phyloP scores from a whole-genome alignment of 257 asterid genomes.

The Linderniella brevidens region DNA sequence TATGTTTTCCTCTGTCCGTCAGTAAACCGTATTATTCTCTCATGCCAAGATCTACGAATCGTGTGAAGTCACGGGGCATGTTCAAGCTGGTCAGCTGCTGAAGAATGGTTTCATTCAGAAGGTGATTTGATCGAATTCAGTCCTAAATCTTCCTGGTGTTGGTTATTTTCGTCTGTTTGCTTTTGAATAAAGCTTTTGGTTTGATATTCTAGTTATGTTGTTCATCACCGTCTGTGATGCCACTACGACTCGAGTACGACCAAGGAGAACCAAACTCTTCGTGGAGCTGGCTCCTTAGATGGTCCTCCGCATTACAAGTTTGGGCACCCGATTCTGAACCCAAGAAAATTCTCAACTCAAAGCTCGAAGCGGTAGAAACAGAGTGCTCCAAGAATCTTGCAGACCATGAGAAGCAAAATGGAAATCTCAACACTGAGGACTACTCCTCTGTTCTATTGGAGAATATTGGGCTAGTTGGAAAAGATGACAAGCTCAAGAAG shows the following conservation, averaged over 20 bases:
- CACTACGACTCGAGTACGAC: constrained; percentile 29
- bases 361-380: constrained; percentile 12
- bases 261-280: constrained; percentile 37
- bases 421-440: neutral
- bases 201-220: constrained; percentile 31
- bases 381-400: constrained; percentile 11
- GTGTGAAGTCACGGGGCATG: no score
- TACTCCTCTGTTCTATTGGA: no score
- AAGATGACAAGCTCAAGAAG: no score
- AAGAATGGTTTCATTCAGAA: no score
- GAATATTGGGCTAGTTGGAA: no score
- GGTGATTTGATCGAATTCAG: no score
- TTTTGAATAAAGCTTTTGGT: no score
- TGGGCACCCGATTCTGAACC: constrained; percentile 19
- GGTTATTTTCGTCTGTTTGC: constrained; percentile 2
- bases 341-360: constrained; percentile 10
- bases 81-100: no score
- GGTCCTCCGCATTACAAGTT: constrained; percentile 35
- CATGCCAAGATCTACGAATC: no score
- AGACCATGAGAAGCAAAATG: constrained; percentile 1
- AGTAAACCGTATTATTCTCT: no score
- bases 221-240: constrained; percentile 21
- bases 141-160: neutral
- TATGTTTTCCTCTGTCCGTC: no score
- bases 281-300: constrained; percentile 43